These are phyloP conservation scores for Fusarium domesticum DNA, from an alignment of 2,329 filamentous ascomycete species.

Conservation along the genomic window DNA sequence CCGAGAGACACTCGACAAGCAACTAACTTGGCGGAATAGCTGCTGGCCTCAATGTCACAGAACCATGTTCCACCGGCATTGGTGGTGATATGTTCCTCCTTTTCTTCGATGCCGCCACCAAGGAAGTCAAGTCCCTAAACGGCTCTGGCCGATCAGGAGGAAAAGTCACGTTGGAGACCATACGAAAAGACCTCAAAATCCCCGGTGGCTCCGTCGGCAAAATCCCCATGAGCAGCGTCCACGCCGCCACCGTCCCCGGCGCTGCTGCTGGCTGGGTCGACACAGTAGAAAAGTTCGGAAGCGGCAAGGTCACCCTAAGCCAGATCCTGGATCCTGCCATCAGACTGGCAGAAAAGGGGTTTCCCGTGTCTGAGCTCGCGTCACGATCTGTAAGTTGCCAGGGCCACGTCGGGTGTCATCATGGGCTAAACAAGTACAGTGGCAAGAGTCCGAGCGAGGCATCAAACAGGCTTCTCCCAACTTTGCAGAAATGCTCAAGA, in stretches of 20 bases:
- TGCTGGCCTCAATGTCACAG: constrained; percentile 87
- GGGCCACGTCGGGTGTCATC: accelerated
- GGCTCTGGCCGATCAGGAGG: constrained; percentile 82
- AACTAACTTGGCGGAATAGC: constrained; percentile 60
- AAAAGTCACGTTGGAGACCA: constrained; percentile 64
- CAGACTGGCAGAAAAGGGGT: constrained; percentile 80
- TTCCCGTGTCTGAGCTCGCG: constrained; percentile 80
- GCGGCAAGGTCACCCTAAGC: constrained; percentile 72
- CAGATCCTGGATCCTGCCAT: constrained; percentile 82
- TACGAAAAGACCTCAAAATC: constrained; percentile 68
- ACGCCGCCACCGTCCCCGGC: constrained; percentile 83
- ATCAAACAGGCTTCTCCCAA: constrained; percentile 79
- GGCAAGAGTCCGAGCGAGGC: constrained; percentile 60
- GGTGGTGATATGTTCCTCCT: constrained; percentile 97
- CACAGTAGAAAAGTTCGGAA: constrained; percentile 82
- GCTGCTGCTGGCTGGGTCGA: constrained; percentile 94
- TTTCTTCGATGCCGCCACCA: constrained; percentile 80
- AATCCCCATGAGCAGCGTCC: constrained; percentile 74
- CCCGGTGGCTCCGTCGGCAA: constrained; percentile 51
- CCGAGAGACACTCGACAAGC: not conserved
- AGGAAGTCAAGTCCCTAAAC: constrained; percentile 82
- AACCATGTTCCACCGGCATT: constrained; percentile 90
- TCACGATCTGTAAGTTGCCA: constrained; percentile 58
- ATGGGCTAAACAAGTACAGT: constrained; percentile 50
- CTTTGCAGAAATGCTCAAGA: constrained; percentile 81